Percentiles rank a stretch among this genome's conserved stretches.
Evolutionary conservation across 495 filamentous ascomycete species (phyloP).

Genomic region (Aspergillus cristatus): DNA sequence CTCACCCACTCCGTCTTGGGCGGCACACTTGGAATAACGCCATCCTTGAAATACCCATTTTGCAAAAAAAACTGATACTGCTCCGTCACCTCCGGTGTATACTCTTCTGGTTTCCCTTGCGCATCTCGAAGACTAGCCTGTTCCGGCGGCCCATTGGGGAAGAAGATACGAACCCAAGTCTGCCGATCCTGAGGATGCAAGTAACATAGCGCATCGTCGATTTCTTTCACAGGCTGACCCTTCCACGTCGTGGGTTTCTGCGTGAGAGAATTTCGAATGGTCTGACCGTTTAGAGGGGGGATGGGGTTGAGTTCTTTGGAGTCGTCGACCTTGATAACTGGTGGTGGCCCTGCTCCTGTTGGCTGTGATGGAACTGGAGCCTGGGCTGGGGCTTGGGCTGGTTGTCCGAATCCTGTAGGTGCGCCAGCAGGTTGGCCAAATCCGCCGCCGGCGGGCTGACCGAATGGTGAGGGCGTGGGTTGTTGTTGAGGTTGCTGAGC

Average conservation of each 20-base stretch:
- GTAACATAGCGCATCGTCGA: constrained; percentile 42
- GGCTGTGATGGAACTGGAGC: constrained; percentile 4
- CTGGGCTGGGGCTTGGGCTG: constrained; percentile 4
- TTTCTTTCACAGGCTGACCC: constrained; percentile 44
- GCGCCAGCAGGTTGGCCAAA: constrained; percentile 3
- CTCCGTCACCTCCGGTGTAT: constrained; percentile 40
- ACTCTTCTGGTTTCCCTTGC: constrained; percentile 28
- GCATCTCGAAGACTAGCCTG: constrained; percentile 34
- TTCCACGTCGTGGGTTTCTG: constrained; percentile 41
- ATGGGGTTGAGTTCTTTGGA: constrained; percentile 26
- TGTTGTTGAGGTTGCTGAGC: constrained; percentile 17
- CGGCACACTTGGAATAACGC: constrained; percentile 58
- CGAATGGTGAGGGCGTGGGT: constrained; percentile 20
- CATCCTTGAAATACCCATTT: constrained; percentile 54
- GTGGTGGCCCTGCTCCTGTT: constrained; percentile 18
- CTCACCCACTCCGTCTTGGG: constrained; percentile 63
- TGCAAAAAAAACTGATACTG: constrained; percentile 51
- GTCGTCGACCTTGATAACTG: constrained; percentile 23
- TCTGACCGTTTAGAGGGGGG: constrained; percentile 29
- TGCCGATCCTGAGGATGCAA: constrained; percentile 37
- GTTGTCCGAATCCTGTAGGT: not conserved
- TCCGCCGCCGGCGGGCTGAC: constrained; percentile 15
- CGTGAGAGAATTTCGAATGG: constrained; percentile 25
- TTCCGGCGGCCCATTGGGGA: constrained; percentile 58
- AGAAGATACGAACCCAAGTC: constrained; percentile 51